Percentiles rank a stretch among this genome's conserved stretches.
phyloP scores from a whole-genome alignment of 2,329 filamentous ascomycete genomes.

The Penicillium sp. region DNA sequence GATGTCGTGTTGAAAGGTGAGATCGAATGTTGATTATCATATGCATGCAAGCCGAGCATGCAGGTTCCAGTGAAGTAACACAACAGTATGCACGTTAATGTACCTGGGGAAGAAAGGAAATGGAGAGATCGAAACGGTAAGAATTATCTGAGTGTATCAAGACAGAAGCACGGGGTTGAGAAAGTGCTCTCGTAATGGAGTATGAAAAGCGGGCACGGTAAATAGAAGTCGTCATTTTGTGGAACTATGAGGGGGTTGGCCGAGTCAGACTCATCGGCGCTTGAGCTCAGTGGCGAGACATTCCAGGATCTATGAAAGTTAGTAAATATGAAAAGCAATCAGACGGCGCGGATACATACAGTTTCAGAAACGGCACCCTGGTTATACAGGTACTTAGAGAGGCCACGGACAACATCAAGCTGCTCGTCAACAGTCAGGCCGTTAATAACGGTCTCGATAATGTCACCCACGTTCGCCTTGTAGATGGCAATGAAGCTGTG shows the following conservation, averaged over 20 bases:
- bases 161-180: conserved; percentile 16
- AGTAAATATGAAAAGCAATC: conserved; percentile 16
- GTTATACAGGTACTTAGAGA: conserved; percentile 69
- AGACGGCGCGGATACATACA: conserved; percentile 45
- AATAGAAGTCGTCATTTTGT: conserved; percentile 25
- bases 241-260: conserved; percentile 10
- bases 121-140: conserved; percentile 18
- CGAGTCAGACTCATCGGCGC: conserved; percentile 35
- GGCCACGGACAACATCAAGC: conserved; percentile 72
- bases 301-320: conserved; percentile 42
- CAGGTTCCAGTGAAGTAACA: conserved; percentile 20
- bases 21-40: conserved; percentile 19
- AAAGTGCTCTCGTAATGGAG: conserved; percentile 17
- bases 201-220: conserved; percentile 23
- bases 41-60: conserved; percentile 23
- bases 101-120: conserved; percentile 18
- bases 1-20: conserved; percentile 25
- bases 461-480: conserved; percentile 80
- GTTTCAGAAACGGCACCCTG: conserved; percentile 63
- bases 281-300: conserved; percentile 47
- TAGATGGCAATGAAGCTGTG: conserved; percentile 94
- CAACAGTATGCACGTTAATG: conserved; percentile 9
- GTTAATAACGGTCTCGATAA: conserved; percentile 90
- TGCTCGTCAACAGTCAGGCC: conserved; percentile 89
- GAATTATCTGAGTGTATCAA: neutral